Evolutionary conservation across 306 rosid genomes (phyloP).

Genomic region (Vigna hirtella): DNA sequence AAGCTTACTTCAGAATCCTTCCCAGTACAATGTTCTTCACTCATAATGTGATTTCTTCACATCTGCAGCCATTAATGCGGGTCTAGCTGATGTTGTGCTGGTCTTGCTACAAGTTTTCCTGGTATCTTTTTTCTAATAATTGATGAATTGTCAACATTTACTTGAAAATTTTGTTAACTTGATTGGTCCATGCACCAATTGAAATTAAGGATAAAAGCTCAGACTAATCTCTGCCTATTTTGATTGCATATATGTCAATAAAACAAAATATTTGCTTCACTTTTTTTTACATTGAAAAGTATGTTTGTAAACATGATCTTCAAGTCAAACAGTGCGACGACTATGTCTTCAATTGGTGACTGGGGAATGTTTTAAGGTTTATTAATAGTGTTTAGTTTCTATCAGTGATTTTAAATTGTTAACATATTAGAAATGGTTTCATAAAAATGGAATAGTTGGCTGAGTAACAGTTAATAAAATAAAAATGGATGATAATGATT

Average conservation of each 20-base stretch:
- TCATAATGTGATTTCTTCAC: conserved; percentile 24
- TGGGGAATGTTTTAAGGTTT: neutral
- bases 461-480: too few species aligned
- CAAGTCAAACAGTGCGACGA: neutral
- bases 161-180: neutral
- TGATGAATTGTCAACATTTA: neutral
- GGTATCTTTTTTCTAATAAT: conserved; percentile 50
- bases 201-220: neutral
- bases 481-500: neutral
- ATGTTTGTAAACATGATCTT: neutral
- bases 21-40: neutral
- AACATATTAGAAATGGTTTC: too few species aligned
- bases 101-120: conserved; percentile 86
- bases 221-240: neutral
- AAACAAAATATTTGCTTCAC: too few species aligned
- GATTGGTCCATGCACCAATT: neutral
- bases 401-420: too few species aligned
- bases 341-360: too few species aligned
- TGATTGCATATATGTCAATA: neutral
- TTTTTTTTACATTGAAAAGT: too few species aligned
- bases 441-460: too few species aligned
- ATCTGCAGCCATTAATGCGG: conserved; percentile 74
- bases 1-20: neutral
- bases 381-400: neutral
- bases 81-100: conserved; percentile 91